A percentile compares a stretch with the other conserved stretches of the same genome.
phyloP scores from a whole-genome alignment of 1,284 basidiomycete species.

The Stereum hirsutum region DNA sequence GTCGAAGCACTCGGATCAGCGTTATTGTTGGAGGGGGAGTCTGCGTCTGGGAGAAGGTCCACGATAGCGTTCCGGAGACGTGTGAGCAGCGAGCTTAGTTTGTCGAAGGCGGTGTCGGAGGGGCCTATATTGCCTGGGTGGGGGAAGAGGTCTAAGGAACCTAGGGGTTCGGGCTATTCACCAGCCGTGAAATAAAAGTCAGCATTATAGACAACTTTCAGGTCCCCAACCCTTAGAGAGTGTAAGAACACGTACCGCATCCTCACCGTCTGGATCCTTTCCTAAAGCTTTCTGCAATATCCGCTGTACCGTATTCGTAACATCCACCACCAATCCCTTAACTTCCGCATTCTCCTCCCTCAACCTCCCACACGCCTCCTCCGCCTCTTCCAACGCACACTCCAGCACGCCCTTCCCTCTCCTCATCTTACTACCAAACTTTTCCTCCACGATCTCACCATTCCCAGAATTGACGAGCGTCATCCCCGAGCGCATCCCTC shows the following conservation, averaged over 20 bases:
- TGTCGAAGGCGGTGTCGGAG: conserved; percentile 40
- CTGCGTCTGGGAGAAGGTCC: conserved; percentile 7
- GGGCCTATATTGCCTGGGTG: too few species aligned
- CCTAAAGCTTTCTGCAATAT: conserved; percentile 28
- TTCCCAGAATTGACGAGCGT: conserved; percentile 38
- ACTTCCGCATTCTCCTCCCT: conserved; percentile 66
- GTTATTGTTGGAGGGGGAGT: too few species aligned
- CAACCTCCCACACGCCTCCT: conserved; percentile 55
- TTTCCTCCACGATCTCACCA: conserved; percentile 36
- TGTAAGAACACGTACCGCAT: conserved; percentile 8
- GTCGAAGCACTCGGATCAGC: too few species aligned
- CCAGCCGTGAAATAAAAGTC: background rate
- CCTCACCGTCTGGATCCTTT: conserved; percentile 9
- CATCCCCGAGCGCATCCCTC: conserved; percentile 36
- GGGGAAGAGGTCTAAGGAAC: conserved; percentile 49
- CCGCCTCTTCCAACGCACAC: conserved; percentile 65
- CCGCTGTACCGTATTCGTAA: conserved; percentile 61
- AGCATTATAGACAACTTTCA: background rate
- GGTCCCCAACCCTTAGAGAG: too few species aligned
- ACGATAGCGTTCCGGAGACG: conserved; percentile 29
- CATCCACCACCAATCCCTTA: conserved; percentile 56
- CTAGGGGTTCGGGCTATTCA: conserved; percentile 35
- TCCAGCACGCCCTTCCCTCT: conserved; percentile 56
- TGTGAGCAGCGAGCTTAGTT: conserved; percentile 36
- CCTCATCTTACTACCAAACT: conserved; percentile 30